Conservation (phyloP, 2,329 filamentous ascomycete genomes). For the Stromatinia cepivora region DNA sequence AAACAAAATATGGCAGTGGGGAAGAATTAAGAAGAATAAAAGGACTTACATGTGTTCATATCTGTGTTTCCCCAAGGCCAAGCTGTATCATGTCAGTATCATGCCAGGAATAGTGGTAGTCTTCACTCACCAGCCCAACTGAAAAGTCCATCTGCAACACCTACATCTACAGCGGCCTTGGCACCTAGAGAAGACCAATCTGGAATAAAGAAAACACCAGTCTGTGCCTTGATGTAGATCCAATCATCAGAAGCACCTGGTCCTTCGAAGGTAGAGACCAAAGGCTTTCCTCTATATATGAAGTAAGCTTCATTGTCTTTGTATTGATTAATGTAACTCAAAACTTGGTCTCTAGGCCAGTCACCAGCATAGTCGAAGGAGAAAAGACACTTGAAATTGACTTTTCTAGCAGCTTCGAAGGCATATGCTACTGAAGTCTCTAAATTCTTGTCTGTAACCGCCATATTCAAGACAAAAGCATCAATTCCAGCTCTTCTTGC, state of each 20-base stretch:
- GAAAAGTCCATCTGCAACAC: slow-evolving; percentile 14
- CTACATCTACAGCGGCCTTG: background rate
- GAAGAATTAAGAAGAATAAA: no score
- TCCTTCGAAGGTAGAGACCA: slow-evolving; percentile 16
- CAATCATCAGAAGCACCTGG: background rate
- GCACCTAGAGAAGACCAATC: slow-evolving; percentile 19
- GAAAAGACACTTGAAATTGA: background rate
- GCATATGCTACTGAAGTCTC: background rate
- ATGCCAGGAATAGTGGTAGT: background rate
- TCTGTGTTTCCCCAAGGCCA: slow-evolving; percentile 32
- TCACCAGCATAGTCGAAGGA: background rate
- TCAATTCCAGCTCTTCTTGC: background rate
- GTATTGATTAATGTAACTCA: background rate
- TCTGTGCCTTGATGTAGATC: slow-evolving; percentile 6
- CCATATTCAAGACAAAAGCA: background rate
- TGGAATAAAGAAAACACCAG: slow-evolving; percentile 5
- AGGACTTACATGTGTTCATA: slow-evolving; percentile 22
- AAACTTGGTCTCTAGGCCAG: background rate
- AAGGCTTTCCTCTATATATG: background rate
- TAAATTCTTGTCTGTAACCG: background rate
- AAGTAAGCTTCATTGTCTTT: background rate
- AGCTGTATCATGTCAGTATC: background rate
- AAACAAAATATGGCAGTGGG: no score
- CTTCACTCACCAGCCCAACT: slow-evolving; percentile 8
- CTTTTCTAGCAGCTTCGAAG: background rate